Conservation (phyloP, 164 flowering plant genomes). For the Berberis vulgaris region DNA sequence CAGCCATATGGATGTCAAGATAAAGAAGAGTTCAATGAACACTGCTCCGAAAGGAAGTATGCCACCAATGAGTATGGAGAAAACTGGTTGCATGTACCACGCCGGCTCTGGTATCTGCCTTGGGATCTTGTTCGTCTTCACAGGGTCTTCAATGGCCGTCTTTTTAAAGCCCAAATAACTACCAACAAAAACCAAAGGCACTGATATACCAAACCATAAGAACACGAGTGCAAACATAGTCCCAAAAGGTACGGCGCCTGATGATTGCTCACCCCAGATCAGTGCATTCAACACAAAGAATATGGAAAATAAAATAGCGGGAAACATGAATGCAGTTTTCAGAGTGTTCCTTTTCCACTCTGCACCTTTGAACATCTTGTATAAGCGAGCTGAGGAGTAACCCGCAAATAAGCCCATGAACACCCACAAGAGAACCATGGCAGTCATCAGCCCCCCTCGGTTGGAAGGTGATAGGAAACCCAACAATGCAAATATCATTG, state of each 20-base stretch:
- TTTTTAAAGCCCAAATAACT: conserved; percentile 69
- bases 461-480: conserved; percentile 30
- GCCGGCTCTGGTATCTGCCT: conserved; percentile 73
- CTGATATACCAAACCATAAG: conserved; percentile 80
- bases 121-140: conserved; percentile 73
- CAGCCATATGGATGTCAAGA: conserved; percentile 27
- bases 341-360: conserved; percentile 14
- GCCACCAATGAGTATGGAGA: conserved; percentile 69
- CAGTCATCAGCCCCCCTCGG: conserved; percentile 12
- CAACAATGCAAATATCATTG: conserved; percentile 40
- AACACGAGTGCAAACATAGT: conserved; percentile 19
- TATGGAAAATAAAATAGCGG: conserved; percentile 8
- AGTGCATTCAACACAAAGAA: conserved; percentile 14
- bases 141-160: conserved; percentile 68
- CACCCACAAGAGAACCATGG: conserved; percentile 14
- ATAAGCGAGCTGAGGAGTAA: conserved; percentile 11
- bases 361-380: conserved; percentile 15
- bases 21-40: conserved; percentile 75
- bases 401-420: conserved; percentile 13
- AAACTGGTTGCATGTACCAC: conserved; percentile 75
- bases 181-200: conserved; percentile 67
- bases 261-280: conserved; percentile 15
- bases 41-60: conserved; percentile 79
- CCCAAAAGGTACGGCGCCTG: conserved; percentile 15
- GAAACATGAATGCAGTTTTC: conserved; percentile 12